Conservation (phyloP, 176 grass and related monocot genomes). For the Hordeum marinum region DNA sequence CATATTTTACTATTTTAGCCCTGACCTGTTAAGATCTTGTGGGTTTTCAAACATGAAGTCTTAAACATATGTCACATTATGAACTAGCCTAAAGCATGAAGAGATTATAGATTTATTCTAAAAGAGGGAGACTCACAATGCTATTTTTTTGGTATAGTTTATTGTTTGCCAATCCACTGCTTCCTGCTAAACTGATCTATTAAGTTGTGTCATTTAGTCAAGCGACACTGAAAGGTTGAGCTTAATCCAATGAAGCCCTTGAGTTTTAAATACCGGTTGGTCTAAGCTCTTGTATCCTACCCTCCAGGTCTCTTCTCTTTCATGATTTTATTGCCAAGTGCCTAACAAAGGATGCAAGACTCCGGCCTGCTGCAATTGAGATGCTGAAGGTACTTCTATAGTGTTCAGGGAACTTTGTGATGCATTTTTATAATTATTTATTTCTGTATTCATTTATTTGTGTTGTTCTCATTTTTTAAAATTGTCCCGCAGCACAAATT, state of each 20-base stretch:
- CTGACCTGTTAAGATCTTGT: not conserved
- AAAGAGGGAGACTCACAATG: not conserved
- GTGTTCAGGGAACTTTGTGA: not conserved
- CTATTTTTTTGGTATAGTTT: constrained; percentile 21
- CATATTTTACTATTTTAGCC: constrained; percentile 18
- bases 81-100: constrained; percentile 4
- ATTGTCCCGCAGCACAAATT: constrained; percentile 78
- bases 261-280: not conserved
- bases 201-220: constrained; percentile 20
- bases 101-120: constrained; percentile 9
- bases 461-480: constrained; percentile 7
- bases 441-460: constrained; percentile 24
- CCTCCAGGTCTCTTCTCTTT: constrained; percentile 90
- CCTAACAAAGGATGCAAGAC: constrained; percentile 96
- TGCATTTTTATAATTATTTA: constrained; percentile 25
- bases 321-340: constrained; percentile 99
- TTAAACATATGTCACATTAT: not conserved
- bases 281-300: constrained; percentile 25
- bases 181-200: constrained; percentile 7
- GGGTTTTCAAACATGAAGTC: constrained; percentile 12
- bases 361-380: constrained; percentile 83
- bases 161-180: not conserved
- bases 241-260: not conserved
- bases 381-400: constrained; percentile 86
- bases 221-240: constrained; percentile 6